Base-by-base conservation (phyloP, 169 alveolate species). In the Cystoisospora suis region DNA sequence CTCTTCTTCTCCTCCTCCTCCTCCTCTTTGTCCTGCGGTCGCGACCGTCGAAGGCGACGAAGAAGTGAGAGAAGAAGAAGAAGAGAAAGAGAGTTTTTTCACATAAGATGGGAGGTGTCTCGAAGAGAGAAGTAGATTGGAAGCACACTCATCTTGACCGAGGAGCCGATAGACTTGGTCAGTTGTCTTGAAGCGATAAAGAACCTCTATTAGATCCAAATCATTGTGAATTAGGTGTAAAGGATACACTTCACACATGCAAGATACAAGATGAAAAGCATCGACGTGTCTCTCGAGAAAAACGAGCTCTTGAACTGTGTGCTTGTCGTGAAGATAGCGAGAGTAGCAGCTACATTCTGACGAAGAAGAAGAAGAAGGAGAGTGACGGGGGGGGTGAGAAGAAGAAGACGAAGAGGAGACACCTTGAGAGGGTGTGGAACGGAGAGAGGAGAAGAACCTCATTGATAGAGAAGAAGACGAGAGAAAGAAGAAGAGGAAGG, bases 151-250 rank as follows among this genome's bases (percentile, higher is more conserved):
- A 34, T 72, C 34, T 40, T 72, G 83, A 46, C 42, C 83, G 58
- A 72, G 83, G 58, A 72, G 23, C 9, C 20, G 23, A 53, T 72
- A 72, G 58, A 36, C 53, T 5, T 5, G 4, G 47, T 34, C 53
- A 29, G 83, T 72, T 29, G 42, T 34, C 32, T 2, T 1, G 83
- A 38, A 72, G 56, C 83, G 83, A 38, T 72, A 72, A 34, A 72
- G 56, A 9, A 40, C 34, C 32, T 72, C 83, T 46, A 72, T 56
- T 7, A 72, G 32, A 38, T 72, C 83, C 1, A 29, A 9, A 29
- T 72, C 83, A 38, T 72, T 72, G 58, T 72, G 83, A 32, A 72
- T 32, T 29, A 72, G 27, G 56, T 72, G 83, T 12, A 53, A 53
- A 7, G 83, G 83, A 40, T 72, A 72, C 29, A 2, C 34, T 0